Evolutionary conservation across 2,329 filamentous ascomycete genomes (phyloP).

Genomic region (Graphium sp.): DNA sequence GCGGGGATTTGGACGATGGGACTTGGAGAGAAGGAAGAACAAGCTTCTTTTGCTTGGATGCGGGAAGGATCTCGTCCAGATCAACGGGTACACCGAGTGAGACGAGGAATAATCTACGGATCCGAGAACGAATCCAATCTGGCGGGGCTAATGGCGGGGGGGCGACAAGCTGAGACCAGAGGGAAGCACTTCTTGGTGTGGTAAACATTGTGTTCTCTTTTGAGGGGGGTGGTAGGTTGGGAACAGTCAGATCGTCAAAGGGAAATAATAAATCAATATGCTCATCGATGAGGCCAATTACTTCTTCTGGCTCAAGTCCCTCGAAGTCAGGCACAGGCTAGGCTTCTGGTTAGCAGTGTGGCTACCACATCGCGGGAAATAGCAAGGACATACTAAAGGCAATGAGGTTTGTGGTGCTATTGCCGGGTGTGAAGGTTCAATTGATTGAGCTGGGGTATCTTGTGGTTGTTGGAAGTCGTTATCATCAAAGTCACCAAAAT

Average conservation of each 20-base stretch:
- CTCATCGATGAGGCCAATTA: conserved; percentile 42
- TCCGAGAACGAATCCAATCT: conserved; percentile 94
- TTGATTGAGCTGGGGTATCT: conserved; percentile 12
- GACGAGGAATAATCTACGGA: conserved; percentile 85
- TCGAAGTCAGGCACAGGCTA: conserved; percentile 55
- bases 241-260: conserved; percentile 32
- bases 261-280: conserved; percentile 54
- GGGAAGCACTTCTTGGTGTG: conserved; percentile 70
- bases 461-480: conserved; percentile 43
- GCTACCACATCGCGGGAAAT: not conserved
- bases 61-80: conserved; percentile 89
- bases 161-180: conserved; percentile 93
- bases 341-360: conserved; percentile 2
- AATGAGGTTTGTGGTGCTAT: conserved; percentile 18
- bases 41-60: conserved; percentile 95
- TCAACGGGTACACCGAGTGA: conserved; percentile 93
- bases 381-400: conserved; percentile 22
- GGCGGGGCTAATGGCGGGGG: conserved; percentile 88
- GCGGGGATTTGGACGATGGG: conserved; percentile 30
- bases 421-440: conserved; percentile 11
- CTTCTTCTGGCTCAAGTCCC: conserved; percentile 40
- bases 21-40: conserved; percentile 62
- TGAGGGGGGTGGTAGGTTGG: conserved; percentile 29
- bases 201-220: conserved; percentile 54
- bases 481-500: conserved; percentile 58